phyloP scores from a whole-genome alignment of 805 yeast species.

The Saccharomycopsis amapae region DNA sequence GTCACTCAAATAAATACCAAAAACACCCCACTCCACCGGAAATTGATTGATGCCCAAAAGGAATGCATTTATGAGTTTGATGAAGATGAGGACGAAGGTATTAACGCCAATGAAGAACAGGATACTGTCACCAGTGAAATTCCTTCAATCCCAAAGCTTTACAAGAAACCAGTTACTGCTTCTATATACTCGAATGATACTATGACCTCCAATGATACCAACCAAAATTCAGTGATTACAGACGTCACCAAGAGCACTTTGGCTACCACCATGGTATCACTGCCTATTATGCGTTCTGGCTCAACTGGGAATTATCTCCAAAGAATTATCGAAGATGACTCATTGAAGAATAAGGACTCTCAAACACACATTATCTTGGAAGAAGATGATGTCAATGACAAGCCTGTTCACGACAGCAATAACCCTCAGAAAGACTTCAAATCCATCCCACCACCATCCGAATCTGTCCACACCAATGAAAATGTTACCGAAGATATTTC shows the following conservation, averaged over 20 bases:
- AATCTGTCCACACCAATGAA: neutral
- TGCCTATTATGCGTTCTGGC: neutral
- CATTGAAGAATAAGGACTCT: neutral
- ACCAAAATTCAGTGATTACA: neutral
- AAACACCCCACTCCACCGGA: slow-evolving; percentile 11
- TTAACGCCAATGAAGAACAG: neutral
- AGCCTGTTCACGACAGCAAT: neutral
- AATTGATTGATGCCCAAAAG: slow-evolving; percentile 9
- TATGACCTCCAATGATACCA: neutral
- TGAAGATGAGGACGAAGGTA: slow-evolving; percentile 4
- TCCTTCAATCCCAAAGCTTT: neutral
- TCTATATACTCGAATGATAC: neutral
- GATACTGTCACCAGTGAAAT: neutral
- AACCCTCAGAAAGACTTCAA: neutral
- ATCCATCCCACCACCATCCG: neutral
- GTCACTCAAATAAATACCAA: slow-evolving; percentile 4
- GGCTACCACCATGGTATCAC: too few relatives aligned
- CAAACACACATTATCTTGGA: neutral
- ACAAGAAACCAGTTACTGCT: neutral
- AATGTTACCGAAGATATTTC: neutral
- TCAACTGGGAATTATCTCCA: too few relatives aligned
- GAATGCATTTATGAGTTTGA: slow-evolving; percentile 10
- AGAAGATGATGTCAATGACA: neutral
- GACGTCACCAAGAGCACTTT: neutral
- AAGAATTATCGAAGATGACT: neutral